Conservation (phyloP, 2,329 filamentous ascomycete species). For the Chaetomiaceae sp. region DNA sequence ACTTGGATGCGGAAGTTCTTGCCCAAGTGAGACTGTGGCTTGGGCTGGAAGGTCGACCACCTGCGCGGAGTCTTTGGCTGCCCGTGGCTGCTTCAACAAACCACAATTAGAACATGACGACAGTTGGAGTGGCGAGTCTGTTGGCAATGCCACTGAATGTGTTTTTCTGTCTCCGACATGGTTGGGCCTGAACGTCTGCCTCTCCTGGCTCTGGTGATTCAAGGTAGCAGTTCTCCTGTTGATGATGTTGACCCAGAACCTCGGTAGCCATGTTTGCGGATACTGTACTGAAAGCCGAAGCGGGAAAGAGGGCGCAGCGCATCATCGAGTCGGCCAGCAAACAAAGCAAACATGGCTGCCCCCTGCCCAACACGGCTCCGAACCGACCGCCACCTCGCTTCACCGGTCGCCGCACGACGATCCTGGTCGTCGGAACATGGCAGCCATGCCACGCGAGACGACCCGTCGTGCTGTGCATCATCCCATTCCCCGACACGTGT, state of each 20-base stretch:
- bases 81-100: too few relatives aligned
- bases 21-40: too few relatives aligned
- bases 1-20: too few relatives aligned
- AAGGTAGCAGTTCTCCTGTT: too few relatives aligned
- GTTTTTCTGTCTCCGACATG: too few relatives aligned
- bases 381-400: neutral
- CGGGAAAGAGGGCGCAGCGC: neutral
- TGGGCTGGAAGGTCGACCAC: neutral
- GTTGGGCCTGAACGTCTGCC: too few relatives aligned
- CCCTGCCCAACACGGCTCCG: neutral
- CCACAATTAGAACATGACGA: too few relatives aligned
- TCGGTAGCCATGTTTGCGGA: neutral
- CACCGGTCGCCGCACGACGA: neutral
- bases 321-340: too few relatives aligned
- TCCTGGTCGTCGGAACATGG: too few relatives aligned
- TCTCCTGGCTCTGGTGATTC: neutral
- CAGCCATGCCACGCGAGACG: slow-evolving; percentile 1
- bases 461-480: neutral
- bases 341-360: neutral
- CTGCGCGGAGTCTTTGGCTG: neutral
- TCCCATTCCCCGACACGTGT: neutral
- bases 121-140: too few relatives aligned
- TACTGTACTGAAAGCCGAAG: slow-evolving; percentile 5
- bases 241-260: neutral
- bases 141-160: neutral